A percentile compares a stretch with the other conserved stretches of the same genome.
These are phyloP conservation scores for Taphrina communis DNA, from an alignment of 1,139 yeast species.

Conservation along the genomic window DNA sequence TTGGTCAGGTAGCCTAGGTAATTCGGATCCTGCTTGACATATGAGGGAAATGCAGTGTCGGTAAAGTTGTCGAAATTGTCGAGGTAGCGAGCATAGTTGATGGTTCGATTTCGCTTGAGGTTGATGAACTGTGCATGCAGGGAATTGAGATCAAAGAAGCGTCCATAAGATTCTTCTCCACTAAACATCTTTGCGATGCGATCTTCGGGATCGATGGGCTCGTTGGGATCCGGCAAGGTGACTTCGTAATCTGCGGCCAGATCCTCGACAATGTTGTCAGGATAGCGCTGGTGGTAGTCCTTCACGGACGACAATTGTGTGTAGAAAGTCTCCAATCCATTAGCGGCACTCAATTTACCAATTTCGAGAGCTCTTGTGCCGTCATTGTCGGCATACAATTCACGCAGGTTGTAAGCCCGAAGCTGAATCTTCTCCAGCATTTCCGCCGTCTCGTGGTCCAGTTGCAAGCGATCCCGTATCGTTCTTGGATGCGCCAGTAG, in stretches of 20 bases:
- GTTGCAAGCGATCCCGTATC: slow-evolving; percentile 59
- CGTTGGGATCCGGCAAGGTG: slow-evolving; percentile 41
- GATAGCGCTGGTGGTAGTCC: slow-evolving; percentile 51
- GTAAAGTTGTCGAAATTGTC: slow-evolving; percentile 56
- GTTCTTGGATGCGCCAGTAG: slow-evolving; percentile 49
- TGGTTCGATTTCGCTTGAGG: slow-evolving; percentile 51
- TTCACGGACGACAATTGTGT: slow-evolving; percentile 53
- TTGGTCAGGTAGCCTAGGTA: slow-evolving; percentile 58
- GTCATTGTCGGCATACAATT: slow-evolving; percentile 47
- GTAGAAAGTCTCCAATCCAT: slow-evolving; percentile 57
- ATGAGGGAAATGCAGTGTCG: slow-evolving; percentile 49
- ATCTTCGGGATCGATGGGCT: slow-evolving; percentile 42
- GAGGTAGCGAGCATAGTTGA: slow-evolving; percentile 62
- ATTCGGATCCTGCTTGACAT: slow-evolving; percentile 48
- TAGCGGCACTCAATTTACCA: slow-evolving; percentile 42
- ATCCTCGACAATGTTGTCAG: slow-evolving; percentile 53
- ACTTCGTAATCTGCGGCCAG: slow-evolving; percentile 51
- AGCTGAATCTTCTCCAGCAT: slow-evolving; percentile 60
- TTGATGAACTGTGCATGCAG: slow-evolving; percentile 62
- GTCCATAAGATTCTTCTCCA: slow-evolving; percentile 69
- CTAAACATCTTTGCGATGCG: slow-evolving; percentile 59
- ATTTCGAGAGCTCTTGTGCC: slow-evolving; percentile 43
- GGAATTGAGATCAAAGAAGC: slow-evolving; percentile 62
- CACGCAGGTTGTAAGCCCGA: slow-evolving; percentile 52
- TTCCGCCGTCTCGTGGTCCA: slow-evolving; percentile 69